Conservation (phyloP, 2,329 filamentous ascomycete genomes). For the Talaromyces marneffei region DNA sequence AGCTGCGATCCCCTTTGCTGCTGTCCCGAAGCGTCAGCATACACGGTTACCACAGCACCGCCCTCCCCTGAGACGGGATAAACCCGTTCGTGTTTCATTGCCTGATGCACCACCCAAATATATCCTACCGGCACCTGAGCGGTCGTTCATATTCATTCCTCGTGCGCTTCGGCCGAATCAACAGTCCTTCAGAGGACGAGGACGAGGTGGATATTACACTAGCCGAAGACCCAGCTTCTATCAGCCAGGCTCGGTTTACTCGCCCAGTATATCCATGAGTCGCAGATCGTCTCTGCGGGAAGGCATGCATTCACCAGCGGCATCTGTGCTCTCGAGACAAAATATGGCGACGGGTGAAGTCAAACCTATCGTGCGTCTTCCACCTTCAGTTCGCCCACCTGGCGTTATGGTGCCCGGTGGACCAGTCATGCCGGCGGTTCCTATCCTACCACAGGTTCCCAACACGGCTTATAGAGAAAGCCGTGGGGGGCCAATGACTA, state of each 20-base stretch:
- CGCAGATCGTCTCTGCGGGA: slow-evolving; percentile 78
- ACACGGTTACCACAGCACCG: slow-evolving; percentile 92
- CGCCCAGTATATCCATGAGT: slow-evolving; percentile 81
- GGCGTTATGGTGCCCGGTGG: slow-evolving; percentile 17
- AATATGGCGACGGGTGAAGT: slow-evolving; percentile 54
- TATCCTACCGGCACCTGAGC: slow-evolving; percentile 81
- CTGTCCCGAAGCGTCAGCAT: slow-evolving; percentile 79
- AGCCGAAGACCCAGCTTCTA: slow-evolving; percentile 67
- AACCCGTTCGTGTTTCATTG: slow-evolving; percentile 88
- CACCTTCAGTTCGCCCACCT: slow-evolving; percentile 51
- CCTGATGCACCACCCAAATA: slow-evolving; percentile 75
- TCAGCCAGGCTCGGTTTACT: slow-evolving; percentile 66
- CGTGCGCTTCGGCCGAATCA: slow-evolving; percentile 89
- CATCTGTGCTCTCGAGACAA: slow-evolving; percentile 67
- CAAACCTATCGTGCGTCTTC: slow-evolving; percentile 76
- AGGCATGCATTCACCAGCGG: slow-evolving; percentile 71
- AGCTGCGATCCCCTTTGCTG: slow-evolving; percentile 63
- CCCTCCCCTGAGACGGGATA: slow-evolving; percentile 88
- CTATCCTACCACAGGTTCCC: slow-evolving; percentile 46
- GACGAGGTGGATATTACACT: slow-evolving; percentile 63
- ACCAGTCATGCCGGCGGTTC: slow-evolving; percentile 14
- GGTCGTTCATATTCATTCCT: slow-evolving; percentile 97
- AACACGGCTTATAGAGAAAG: slow-evolving; percentile 55
- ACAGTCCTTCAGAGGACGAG: slow-evolving; percentile 64
- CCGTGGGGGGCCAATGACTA: slow-evolving; percentile 58